These are phyloP conservation scores for Candida gigantensis DNA, from an alignment of 1,139 yeast genomes.

Conservation along the genomic window DNA sequence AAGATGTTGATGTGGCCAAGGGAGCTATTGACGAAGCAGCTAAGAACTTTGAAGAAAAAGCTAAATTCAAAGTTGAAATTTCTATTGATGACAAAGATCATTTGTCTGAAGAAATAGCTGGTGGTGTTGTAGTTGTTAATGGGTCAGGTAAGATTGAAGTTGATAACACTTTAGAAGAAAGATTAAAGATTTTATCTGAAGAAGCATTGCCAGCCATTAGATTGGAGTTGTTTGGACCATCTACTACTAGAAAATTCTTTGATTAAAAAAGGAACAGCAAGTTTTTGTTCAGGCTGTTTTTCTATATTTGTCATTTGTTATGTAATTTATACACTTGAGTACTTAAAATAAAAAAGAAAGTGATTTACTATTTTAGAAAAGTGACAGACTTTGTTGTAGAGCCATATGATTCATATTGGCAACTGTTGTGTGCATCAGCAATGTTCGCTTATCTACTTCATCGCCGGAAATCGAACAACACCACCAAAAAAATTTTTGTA, in stretches of 20 bases:
- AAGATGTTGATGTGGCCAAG: slow-evolving; percentile 65
- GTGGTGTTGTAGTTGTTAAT: slow-evolving; percentile 80
- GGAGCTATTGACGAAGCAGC: slow-evolving; percentile 65
- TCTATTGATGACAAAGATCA: slow-evolving; percentile 56
- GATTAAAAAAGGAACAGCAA: too few relatives aligned
- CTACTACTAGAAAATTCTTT: slow-evolving; percentile 85
- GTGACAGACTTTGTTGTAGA: too few relatives aligned
- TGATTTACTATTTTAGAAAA: too few relatives aligned
- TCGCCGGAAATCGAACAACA: too few relatives aligned
- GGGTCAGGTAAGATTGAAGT: slow-evolving; percentile 82
- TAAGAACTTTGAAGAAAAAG: slow-evolving; percentile 59
- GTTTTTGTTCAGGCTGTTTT: too few relatives aligned
- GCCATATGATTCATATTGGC: too few relatives aligned
- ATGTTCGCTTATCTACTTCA: too few relatives aligned
- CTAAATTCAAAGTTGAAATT: slow-evolving; percentile 51
- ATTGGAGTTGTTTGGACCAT: slow-evolving; percentile 86
- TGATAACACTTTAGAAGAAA: slow-evolving; percentile 90
- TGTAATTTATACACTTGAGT: too few relatives aligned
- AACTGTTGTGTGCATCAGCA: too few relatives aligned
- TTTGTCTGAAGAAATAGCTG: slow-evolving; percentile 67
- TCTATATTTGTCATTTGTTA: too few relatives aligned
- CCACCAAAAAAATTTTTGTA: too few relatives aligned
- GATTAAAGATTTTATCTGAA: slow-evolving; percentile 78
- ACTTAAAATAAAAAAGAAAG: too few relatives aligned
- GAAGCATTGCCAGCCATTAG: slow-evolving; percentile 92